phyloP scores from a whole-genome alignment of 78 protist species.

The Dictyostelium capitatum region DNA sequence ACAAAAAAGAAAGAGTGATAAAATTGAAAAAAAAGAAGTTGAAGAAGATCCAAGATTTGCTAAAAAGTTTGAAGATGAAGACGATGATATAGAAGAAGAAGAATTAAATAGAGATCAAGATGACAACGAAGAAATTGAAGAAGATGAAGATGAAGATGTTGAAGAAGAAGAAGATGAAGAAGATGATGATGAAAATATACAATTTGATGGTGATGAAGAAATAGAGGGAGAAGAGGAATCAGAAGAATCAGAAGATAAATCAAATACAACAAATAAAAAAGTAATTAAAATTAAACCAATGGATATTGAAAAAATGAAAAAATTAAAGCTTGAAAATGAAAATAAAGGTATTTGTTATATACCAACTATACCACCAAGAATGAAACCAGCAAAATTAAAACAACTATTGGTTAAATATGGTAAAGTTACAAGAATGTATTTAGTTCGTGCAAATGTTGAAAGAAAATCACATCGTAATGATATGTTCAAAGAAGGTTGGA shows the following conservation, averaged over 20 bases:
- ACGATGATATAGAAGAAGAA: not conserved
- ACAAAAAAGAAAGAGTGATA: not conserved
- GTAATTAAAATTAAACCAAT: slow-evolving; percentile 45
- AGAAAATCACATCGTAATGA: slow-evolving; percentile 51
- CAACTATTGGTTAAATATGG: slow-evolving; percentile 46
- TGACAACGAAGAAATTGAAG: not conserved
- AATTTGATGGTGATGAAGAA: not conserved
- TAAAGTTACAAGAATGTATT: slow-evolving; percentile 68
- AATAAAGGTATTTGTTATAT: slow-evolving; percentile 62
- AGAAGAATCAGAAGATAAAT: not conserved
- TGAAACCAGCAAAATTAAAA: slow-evolving; percentile 64
- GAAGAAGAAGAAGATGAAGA: slow-evolving; percentile 26
- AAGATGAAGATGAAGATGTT: not conserved
- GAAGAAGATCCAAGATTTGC: not conserved
- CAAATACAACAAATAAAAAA: slow-evolving; percentile 36
- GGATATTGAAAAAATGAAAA: slow-evolving; percentile 30
- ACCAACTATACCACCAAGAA: slow-evolving; percentile 62
- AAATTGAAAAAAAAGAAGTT: not conserved
- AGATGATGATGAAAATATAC: slow-evolving; percentile 21
- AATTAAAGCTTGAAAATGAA: slow-evolving; percentile 54
- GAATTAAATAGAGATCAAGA: not conserved
- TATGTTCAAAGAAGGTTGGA: slow-evolving; percentile 84
- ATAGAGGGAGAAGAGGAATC: slow-evolving; percentile 14
- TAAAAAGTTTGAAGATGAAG: not conserved
- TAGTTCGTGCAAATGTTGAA: slow-evolving; percentile 62